phyloP scores from a whole-genome alignment of 371 early-diverging fungal species.

The Dichotomocladium elegans region DNA sequence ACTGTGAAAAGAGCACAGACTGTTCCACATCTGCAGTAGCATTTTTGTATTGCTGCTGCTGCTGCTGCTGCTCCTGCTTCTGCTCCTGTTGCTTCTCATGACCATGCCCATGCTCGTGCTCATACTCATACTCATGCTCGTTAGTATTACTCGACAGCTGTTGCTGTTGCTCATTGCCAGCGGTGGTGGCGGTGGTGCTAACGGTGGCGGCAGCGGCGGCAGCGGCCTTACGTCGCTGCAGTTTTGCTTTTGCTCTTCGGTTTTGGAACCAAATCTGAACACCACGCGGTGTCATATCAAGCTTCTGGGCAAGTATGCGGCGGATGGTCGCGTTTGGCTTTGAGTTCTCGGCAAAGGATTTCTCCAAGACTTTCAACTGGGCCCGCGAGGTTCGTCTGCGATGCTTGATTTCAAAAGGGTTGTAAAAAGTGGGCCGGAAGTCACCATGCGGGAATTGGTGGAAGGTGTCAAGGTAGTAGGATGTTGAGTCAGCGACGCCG shows the following conservation, averaged over 20 bases:
- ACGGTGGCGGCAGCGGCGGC: background rate
- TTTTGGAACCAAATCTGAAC: constrained; percentile 99
- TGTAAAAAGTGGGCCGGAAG: constrained; percentile 69
- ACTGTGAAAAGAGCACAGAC: constrained; percentile 31
- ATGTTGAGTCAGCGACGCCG: constrained; percentile 11
- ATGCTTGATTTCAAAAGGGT: constrained; percentile 77
- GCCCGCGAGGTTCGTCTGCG: constrained; percentile 70
- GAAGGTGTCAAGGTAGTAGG: constrained; percentile 33
- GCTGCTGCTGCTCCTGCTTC: constrained; percentile 7
- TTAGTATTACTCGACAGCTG: background rate
- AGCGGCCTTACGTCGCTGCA: constrained; percentile 22
- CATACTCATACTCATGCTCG: background rate
- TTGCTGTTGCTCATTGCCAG: constrained; percentile 3
- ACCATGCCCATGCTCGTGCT: too few species aligned
- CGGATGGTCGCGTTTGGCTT: constrained; percentile 70
- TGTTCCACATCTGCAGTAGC: constrained; percentile 11
- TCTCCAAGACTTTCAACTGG: constrained; percentile 68
- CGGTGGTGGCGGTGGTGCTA: background rate
- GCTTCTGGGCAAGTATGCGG: constrained; percentile 61
- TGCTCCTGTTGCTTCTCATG: too few species aligned
- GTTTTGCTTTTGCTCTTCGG: constrained; percentile 80
- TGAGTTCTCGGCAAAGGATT: constrained; percentile 61
- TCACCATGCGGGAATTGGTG: constrained; percentile 58
- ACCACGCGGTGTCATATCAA: constrained; percentile 86
- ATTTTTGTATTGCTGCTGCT: background rate